These are phyloP conservation scores for Magnusiomyces tetraspermus DNA, from an alignment of 1,139 yeast genomes.

Conservation along the genomic window DNA sequence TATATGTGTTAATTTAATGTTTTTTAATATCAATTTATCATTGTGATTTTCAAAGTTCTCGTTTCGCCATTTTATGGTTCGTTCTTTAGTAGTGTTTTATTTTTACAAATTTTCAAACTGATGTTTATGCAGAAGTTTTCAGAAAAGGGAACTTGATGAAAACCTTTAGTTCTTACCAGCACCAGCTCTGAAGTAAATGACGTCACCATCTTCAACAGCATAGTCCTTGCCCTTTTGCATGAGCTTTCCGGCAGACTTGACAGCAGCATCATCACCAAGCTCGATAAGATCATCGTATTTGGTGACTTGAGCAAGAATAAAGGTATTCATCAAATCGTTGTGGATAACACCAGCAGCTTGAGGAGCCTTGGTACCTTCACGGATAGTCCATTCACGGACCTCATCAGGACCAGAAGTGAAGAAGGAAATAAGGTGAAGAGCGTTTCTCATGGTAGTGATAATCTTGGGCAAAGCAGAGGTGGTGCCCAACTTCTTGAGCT, in stretches of 20 bases:
- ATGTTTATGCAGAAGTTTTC: too few relatives aligned
- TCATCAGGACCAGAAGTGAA: constrained; percentile 89
- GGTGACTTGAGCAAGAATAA: constrained; percentile 78
- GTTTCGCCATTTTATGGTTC: too few relatives aligned
- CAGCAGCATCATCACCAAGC: constrained; percentile 72
- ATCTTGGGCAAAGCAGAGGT: constrained; percentile 83
- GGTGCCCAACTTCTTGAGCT: constrained; percentile 79
- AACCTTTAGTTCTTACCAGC: constrained; percentile 81
- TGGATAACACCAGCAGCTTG: constrained; percentile 94
- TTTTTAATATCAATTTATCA: too few relatives aligned
- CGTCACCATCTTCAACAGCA: constrained; percentile 84
- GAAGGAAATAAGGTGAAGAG: constrained; percentile 67
- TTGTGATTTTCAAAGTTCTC: too few relatives aligned
- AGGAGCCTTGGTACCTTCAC: constrained; percentile 71
- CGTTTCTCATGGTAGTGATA: constrained; percentile 57
- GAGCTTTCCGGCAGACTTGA: constrained; percentile 90
- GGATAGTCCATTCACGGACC: constrained; percentile 86
- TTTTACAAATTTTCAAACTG: too few relatives aligned
- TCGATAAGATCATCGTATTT: constrained; percentile 79
- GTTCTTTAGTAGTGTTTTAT: too few relatives aligned
- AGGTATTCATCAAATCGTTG: constrained; percentile 75
- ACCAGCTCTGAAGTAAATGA: constrained; percentile 90
- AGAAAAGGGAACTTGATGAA: too few relatives aligned
- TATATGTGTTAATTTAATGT: too few relatives aligned
- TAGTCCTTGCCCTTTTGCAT: constrained; percentile 94